phyloP scores from a whole-genome alignment of 306 rosid species.

The Dryas alaskensis region DNA sequence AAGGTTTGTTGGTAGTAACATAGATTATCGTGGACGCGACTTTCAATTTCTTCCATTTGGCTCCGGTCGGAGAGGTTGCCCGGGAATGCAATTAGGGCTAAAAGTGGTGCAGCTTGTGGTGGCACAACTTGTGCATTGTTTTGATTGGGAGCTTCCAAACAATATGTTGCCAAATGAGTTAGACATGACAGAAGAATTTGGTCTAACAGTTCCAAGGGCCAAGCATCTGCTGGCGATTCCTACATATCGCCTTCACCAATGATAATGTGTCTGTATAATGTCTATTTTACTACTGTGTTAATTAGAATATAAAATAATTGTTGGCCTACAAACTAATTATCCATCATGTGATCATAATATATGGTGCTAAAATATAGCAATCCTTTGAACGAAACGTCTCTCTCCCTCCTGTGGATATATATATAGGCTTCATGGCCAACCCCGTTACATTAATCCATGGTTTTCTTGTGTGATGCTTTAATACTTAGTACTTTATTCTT shows the following conservation, averaged over 20 bases:
- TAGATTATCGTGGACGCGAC: conserved; percentile 29
- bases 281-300: too few species aligned
- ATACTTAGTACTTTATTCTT: too few species aligned
- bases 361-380: too few species aligned
- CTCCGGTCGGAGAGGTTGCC: conserved; percentile 42
- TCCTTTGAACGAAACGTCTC: too few species aligned
- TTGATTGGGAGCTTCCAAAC: conserved; percentile 41
- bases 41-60: conserved; percentile 41
- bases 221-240: conserved; percentile 32
- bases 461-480: too few species aligned
- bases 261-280: neutral
- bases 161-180: conserved; percentile 25
- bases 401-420: too few species aligned
- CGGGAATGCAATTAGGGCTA: conserved; percentile 30
- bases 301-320: too few species aligned
- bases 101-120: conserved; percentile 21
- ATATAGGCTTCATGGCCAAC: too few species aligned
- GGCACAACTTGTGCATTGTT: conserved; percentile 41
- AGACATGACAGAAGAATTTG: conserved; percentile 41
- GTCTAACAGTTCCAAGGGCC: conserved; percentile 30
- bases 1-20: conserved; percentile 26
- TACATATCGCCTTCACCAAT: conserved; percentile 19
- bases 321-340: too few species aligned
- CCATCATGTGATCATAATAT: too few species aligned
- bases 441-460: too few species aligned